Conservation (phyloP, 106 monocot species). For the Dendrobium huoshanense region DNA sequence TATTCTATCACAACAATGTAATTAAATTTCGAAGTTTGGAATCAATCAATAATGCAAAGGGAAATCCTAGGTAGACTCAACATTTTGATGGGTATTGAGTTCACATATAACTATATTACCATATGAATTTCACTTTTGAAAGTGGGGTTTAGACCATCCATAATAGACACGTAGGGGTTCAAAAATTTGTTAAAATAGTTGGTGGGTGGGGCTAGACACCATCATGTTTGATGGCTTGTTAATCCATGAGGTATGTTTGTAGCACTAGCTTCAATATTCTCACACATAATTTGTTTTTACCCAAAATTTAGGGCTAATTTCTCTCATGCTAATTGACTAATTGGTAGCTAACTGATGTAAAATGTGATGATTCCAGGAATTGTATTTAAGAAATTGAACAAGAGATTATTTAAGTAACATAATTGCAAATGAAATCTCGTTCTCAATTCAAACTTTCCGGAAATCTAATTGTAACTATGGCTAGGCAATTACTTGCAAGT, state of each 20-base stretch:
- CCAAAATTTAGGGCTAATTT: too few species aligned
- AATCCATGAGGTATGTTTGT: not conserved
- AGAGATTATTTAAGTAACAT: too few species aligned
- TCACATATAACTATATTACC: not conserved
- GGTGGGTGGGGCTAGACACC: not conserved
- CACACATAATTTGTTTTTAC: not conserved
- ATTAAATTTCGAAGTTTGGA: not conserved
- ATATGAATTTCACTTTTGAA: not conserved
- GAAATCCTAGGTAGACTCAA: not conserved
- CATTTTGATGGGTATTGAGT: not conserved
- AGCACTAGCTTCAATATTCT: not conserved
- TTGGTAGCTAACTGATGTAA: too few species aligned
- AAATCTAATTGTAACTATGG: too few species aligned
- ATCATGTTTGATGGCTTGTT: not conserved
- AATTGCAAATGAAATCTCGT: too few species aligned
- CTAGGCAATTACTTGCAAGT: too few species aligned
- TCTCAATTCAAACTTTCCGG: too few species aligned
- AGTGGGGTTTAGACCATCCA: not conserved
- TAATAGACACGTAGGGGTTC: not conserved
- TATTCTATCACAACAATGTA: not conserved
- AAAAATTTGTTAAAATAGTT: not conserved
- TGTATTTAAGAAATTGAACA: too few species aligned
- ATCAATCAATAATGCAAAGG: not conserved
- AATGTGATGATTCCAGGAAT: too few species aligned
- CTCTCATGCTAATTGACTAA: too few species aligned